Evolutionary conservation across 805 yeast genomes (phyloP).

Genomic region (Metschnikowia borealis): DNA sequence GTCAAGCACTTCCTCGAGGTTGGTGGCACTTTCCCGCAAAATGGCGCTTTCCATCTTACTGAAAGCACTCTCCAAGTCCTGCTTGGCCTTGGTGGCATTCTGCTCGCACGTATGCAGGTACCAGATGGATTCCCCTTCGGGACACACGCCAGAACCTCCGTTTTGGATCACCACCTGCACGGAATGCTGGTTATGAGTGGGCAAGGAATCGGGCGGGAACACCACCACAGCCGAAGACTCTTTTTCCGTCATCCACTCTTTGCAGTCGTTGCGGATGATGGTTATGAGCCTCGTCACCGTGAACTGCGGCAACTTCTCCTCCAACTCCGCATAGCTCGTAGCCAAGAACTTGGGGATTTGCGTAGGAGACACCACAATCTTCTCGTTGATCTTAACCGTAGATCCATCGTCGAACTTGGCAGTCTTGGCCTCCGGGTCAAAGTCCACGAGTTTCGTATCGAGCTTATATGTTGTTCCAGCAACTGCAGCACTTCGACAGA

Average conservation of each 20-base stretch:
- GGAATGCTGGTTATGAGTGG: slow-evolving; percentile 59
- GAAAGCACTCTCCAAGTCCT: slow-evolving; percentile 77
- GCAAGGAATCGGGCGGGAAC: slow-evolving; percentile 82
- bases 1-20: slow-evolving; percentile 44
- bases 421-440: slow-evolving; percentile 60
- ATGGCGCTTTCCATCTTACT: slow-evolving; percentile 75
- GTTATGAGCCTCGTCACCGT: slow-evolving; percentile 74
- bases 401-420: slow-evolving; percentile 78
- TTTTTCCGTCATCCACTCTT: slow-evolving; percentile 84
- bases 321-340: slow-evolving; percentile 39
- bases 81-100: slow-evolving; percentile 61
- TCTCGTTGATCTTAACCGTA: slow-evolving; percentile 70
- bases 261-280: slow-evolving; percentile 80
- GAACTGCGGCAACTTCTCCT: slow-evolving; percentile 40
- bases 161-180: slow-evolving; percentile 89
- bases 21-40: slow-evolving; percentile 65
- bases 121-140: slow-evolving; percentile 87
- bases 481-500: slow-evolving; percentile 96
- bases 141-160: slow-evolving; percentile 82
- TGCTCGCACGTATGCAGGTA: slow-evolving; percentile 74
- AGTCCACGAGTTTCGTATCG: slow-evolving; percentile 59
- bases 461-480: slow-evolving; percentile 94
- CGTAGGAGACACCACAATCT: slow-evolving; percentile 71
- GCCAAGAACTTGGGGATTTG: slow-evolving; percentile 45
- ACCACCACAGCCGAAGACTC: slow-evolving; percentile 86